These are phyloP conservation scores for Urochloa ruziziensis DNA, from an alignment of 176 grass and related monocot genomes.

Conservation along the genomic window DNA sequence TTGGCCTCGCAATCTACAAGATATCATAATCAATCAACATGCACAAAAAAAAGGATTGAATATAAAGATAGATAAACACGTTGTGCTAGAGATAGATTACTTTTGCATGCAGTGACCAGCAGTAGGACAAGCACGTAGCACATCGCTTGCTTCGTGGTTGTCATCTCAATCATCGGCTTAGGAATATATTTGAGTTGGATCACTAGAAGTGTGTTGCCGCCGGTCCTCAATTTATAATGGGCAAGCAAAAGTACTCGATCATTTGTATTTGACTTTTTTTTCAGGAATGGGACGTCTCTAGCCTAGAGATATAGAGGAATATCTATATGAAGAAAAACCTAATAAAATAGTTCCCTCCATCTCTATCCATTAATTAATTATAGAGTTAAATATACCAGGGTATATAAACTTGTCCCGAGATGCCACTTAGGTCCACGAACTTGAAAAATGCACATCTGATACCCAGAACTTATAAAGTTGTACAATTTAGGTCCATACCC, in stretches of 20 bases:
- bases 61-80: neutral
- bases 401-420: too few relatives aligned
- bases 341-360: too few relatives aligned
- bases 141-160: neutral
- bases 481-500: too few relatives aligned
- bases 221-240: neutral
- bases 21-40: neutral
- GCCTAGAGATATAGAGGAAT: neutral
- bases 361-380: too few relatives aligned
- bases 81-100: neutral
- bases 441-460: too few relatives aligned
- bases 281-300: neutral
- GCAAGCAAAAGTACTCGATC: neutral
- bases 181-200: neutral
- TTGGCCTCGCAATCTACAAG: neutral
- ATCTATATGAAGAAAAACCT: too few relatives aligned
- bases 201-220: neutral
- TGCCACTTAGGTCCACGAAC: too few relatives aligned
- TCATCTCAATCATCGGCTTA: neutral
- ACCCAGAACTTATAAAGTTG: too few relatives aligned
- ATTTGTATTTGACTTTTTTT: neutral
- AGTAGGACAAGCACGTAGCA: neutral
- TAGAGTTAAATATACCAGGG: too few relatives aligned
- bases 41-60: neutral
- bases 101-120: neutral